Evolutionary conservation across 371 early-diverging fungal genomes (phyloP).

Genomic region (Mortierella sp.): DNA sequence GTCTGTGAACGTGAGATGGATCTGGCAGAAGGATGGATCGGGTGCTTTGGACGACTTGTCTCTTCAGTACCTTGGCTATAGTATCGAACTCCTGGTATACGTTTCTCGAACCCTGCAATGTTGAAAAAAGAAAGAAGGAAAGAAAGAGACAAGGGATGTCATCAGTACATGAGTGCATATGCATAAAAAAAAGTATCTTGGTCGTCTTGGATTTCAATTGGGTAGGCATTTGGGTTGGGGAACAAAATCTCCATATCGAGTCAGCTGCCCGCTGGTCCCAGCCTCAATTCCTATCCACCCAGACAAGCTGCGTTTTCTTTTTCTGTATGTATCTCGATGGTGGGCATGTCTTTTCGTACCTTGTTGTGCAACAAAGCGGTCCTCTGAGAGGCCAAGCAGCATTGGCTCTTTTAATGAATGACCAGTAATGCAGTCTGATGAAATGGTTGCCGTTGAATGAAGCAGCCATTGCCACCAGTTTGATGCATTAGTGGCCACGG

Average conservation of each 20-base stretch:
- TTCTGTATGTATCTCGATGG: neutral
- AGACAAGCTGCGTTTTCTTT: neutral
- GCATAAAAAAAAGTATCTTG: neutral
- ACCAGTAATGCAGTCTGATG: conserved; percentile 5
- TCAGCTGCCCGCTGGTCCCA: conserved; percentile 5
- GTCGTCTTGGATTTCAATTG: neutral
- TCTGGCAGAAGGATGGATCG: conserved; percentile 11
- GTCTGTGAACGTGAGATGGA: conserved; percentile 7
- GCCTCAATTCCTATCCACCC: neutral
- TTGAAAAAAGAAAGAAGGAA: conserved; percentile 8
- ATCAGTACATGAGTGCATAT: neutral
- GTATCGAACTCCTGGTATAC: conserved; percentile 14
- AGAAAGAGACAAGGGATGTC: neutral
- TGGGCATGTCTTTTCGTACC: neutral
- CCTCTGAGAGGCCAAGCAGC: conserved; percentile 19
- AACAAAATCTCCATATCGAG: neutral
- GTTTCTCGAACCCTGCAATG: neutral
- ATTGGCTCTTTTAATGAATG: conserved; percentile 2
- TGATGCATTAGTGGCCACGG: neutral
- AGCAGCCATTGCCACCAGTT: conserved; percentile 21
- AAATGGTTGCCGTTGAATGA: conserved; percentile 13
- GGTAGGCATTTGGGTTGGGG: neutral
- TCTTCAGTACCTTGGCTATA: conserved; percentile 41
- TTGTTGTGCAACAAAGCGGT: conserved; percentile 5
- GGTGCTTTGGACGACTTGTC: conserved; percentile 14